These are phyloP conservation scores for Phytophthora cajani DNA, from an alignment of 352 stramenopile species.

Conservation along the genomic window DNA sequence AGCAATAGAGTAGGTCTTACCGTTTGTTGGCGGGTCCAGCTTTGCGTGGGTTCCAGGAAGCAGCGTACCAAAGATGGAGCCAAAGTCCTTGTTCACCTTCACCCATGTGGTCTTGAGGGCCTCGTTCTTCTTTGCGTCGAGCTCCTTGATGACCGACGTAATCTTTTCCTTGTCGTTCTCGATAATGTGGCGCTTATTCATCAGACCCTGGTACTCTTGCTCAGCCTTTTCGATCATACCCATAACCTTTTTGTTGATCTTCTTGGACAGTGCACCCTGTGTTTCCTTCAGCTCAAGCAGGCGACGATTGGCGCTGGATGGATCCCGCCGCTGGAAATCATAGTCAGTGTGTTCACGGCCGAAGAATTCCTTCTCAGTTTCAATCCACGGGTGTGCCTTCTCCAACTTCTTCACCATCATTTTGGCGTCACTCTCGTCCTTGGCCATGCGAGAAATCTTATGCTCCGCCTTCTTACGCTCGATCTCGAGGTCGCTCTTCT, in stretches of 20 bases:
- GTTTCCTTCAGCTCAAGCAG: slow-evolving; percentile 93
- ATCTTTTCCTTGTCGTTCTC: slow-evolving; percentile 99
- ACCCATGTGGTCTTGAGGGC: slow-evolving; percentile 96
- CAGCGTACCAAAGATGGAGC: slow-evolving; percentile 99
- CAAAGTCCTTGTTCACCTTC: slow-evolving; percentile 99
- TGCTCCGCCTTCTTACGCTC: slow-evolving; percentile 96
- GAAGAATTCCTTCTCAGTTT: slow-evolving; percentile 97
- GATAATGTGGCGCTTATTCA: slow-evolving; percentile 98
- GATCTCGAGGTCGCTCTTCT: slow-evolving; percentile 90
- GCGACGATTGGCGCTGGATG: slow-evolving; percentile 82
- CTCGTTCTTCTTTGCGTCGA: slow-evolving; percentile 99
- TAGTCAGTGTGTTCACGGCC: slow-evolving; percentile 97
- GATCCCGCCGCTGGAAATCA: slow-evolving; percentile 95
- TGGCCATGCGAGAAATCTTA: slow-evolving; percentile 92
- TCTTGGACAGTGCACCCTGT: slow-evolving; percentile 95
- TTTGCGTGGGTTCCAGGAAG: slow-evolving; percentile 97
- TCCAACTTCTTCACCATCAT: slow-evolving; percentile 92
- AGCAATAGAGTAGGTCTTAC: slow-evolving; percentile 31
- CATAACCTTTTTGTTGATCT: slow-evolving; percentile 99
- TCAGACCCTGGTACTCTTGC: slow-evolving; percentile 98
- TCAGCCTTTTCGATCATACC: slow-evolving; percentile 99
- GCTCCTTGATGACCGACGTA: slow-evolving; percentile 98
- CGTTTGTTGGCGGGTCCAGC: slow-evolving; percentile 96
- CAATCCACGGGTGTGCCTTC: slow-evolving; percentile 97
- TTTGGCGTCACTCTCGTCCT: slow-evolving; percentile 93